phyloP scores from a whole-genome alignment of 176 grass and related monocot species.

The Alopecurus myosuroides region DNA sequence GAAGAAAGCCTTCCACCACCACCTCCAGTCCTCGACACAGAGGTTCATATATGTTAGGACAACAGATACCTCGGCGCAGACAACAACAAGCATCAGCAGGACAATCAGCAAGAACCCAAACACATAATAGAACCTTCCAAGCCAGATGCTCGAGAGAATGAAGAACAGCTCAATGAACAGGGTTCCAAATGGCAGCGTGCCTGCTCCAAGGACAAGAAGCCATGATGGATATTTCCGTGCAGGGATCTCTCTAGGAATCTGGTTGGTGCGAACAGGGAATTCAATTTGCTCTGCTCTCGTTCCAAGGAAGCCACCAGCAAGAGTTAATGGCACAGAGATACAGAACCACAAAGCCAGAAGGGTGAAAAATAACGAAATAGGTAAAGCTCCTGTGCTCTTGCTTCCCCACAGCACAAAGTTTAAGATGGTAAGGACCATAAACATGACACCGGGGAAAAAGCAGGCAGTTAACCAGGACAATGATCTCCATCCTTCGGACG shows the following conservation, averaged over 20 bases:
- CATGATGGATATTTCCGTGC: slow-evolving; percentile 71
- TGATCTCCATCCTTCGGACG: slow-evolving; percentile 65
- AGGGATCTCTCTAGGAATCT: slow-evolving; percentile 82
- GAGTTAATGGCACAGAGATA: slow-evolving; percentile 75
- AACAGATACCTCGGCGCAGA: slow-evolving; percentile 71
- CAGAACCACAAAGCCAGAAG: slow-evolving; percentile 80
- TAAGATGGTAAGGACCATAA: slow-evolving; percentile 57
- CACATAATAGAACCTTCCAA: slow-evolving; percentile 89
- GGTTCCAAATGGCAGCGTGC: slow-evolving; percentile 67
- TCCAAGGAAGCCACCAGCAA: slow-evolving; percentile 62
- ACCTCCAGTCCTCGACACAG: slow-evolving; percentile 82
- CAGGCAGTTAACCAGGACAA: slow-evolving; percentile 72
- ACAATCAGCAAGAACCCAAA: slow-evolving; percentile 88
- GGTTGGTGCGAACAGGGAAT: slow-evolving; percentile 73
- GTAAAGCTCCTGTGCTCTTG: slow-evolving; percentile 77
- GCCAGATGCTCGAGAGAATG: slow-evolving; percentile 82
- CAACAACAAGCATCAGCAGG: slow-evolving; percentile 53
- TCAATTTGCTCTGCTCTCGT: slow-evolving; percentile 61
- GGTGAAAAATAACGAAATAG: slow-evolving; percentile 80
- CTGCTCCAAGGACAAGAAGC: slow-evolving; percentile 78
- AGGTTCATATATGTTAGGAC: slow-evolving; percentile 83
- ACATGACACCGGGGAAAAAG: slow-evolving; percentile 77
- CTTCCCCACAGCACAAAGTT: slow-evolving; percentile 84
- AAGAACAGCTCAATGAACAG: slow-evolving; percentile 90
- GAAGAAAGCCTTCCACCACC: slow-evolving; percentile 93